Evolutionary conservation across 306 rosid genomes (phyloP), one percentile per base, ranked within the genome.

Genomic region (Hippophae rhamnoides): DNA sequence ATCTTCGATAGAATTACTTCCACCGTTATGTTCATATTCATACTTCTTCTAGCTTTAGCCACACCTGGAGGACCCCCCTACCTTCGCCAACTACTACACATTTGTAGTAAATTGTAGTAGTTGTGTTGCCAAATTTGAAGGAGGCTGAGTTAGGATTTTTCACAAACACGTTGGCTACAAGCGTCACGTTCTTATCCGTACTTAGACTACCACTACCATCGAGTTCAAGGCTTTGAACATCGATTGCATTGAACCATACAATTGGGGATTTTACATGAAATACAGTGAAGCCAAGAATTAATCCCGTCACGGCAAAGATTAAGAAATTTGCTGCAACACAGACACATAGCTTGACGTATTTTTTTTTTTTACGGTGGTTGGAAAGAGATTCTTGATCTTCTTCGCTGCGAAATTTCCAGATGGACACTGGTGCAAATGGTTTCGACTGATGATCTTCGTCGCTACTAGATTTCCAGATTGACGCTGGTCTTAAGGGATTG

Each of bases 121-220:
- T 60, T 18, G 78, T 41, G 52, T 66, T 65, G 1, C 41, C 50
- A 52, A 53, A 81, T 50, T 51, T 66, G 54, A 64, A 78, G 43
- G 83, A 68, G 2, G 69, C 86, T 7, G 10, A 64, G 75, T 81
- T 81, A 3, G 86, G 83, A 50, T 81, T 81, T 6, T 70, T 50
- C 56, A 81, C 71, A 5, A 68, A 74, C 14, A 81, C 64, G 10
- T 59, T 62, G 1, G 74, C 83, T 23, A 69, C 14, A 7, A 78
- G 27, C 4, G 74, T 71, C 31, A 71, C 5, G 14, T 65, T 57
- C 42, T 13, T 23, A 2, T 5, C 49, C 40, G n/a, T 13, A 5
- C 9, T 3, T 12, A 42, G 9, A 7, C 2, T 11, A 11, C 12
- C 23, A 10, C 9, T 58, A 25, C 23, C 2, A 27, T 10, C 1